phyloP scores from a whole-genome alignment of 345 rosid species.

The Ceriops tagal region DNA sequence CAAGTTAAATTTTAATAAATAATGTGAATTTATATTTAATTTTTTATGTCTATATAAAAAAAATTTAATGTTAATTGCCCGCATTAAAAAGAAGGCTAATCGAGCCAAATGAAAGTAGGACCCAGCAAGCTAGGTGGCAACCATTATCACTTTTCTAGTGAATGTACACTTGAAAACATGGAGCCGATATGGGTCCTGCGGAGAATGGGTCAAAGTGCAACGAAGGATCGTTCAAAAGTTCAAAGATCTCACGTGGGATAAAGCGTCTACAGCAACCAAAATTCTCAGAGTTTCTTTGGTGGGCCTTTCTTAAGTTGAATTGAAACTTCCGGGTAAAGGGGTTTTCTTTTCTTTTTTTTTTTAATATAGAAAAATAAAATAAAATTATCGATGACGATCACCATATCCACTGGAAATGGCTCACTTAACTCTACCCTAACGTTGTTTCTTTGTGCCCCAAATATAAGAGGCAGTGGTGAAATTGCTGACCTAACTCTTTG shows the following conservation, averaged over 20 bases:
- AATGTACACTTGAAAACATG: background rate
- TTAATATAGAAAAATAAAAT: background rate
- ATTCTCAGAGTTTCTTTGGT: background rate
- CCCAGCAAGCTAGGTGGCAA: slow-evolving; percentile 12
- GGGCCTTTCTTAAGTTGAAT: background rate
- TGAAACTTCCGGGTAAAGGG: slow-evolving; percentile 40
- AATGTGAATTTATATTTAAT: too few relatives aligned
- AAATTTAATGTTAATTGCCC: background rate
- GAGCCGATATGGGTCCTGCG: background rate
- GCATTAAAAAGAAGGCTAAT: background rate
- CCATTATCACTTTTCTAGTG: background rate
- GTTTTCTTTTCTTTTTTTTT: background rate
- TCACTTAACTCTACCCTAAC: slow-evolving; percentile 4
- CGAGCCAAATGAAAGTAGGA: background rate
- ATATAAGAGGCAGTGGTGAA: background rate
- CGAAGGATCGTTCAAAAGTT: slow-evolving; percentile 16
- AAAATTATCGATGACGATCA: slow-evolving; percentile 23
- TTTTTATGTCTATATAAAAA: too few relatives aligned
- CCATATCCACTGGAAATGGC: slow-evolving; percentile 33
- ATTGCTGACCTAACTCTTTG: slow-evolving; percentile 11
- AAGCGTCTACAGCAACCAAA: slow-evolving; percentile 14
- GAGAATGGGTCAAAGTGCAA: slow-evolving; percentile 26
- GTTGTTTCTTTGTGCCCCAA: background rate
- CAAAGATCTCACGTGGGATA: slow-evolving; percentile 30
- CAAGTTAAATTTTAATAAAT: too few relatives aligned